A percentile compares a stretch with the other conserved stretches of the same genome.
Evolutionary conservation across 805 yeast genomes (phyloP).

Genomic region (Naumovozyma castellii): DNA sequence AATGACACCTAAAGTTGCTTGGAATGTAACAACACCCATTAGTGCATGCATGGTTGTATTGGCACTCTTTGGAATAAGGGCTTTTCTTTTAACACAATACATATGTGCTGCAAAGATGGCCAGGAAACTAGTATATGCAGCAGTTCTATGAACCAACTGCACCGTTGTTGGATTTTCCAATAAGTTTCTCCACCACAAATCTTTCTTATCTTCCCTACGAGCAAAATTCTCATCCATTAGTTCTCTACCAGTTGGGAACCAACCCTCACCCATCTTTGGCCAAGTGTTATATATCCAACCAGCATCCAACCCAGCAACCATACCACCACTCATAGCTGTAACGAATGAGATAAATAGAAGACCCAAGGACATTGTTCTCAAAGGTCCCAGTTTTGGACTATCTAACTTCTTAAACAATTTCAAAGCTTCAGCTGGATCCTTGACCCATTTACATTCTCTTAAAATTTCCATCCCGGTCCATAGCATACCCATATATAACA

Average conservation of each 20-base stretch:
- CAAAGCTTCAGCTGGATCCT: slow-evolving; percentile 50
- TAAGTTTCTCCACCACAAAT: slow-evolving; percentile 82
- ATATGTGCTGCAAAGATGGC: slow-evolving; percentile 62
- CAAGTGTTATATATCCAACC: slow-evolving; percentile 92
- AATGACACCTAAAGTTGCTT: slow-evolving; percentile 76
- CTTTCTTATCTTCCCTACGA: slow-evolving; percentile 56
- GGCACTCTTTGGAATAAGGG: slow-evolving; percentile 47
- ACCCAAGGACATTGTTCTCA: slow-evolving; percentile 47
- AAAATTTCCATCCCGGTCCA: slow-evolving; percentile 83
- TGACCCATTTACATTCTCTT: slow-evolving; percentile 60
- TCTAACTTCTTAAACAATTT: slow-evolving; percentile 48
- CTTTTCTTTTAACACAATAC: slow-evolving; percentile 50
- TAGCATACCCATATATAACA: slow-evolving; percentile 78
- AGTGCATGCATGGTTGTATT: slow-evolving; percentile 50
- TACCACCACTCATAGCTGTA: slow-evolving; percentile 95
- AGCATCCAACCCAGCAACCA: slow-evolving; percentile 97
- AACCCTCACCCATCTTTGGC: slow-evolving; percentile 90
- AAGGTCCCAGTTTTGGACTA: slow-evolving; percentile 47
- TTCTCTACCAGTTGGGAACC: slow-evolving; percentile 68
- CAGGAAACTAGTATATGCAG: slow-evolving; percentile 75
- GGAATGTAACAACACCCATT: slow-evolving; percentile 77
- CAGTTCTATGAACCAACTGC: slow-evolving; percentile 78
- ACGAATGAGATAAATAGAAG: slow-evolving; percentile 63
- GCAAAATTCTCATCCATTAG: slow-evolving; percentile 67
- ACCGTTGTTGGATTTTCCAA: slow-evolving; percentile 95